Conservation (phyloP, 768 basidiomycete species). For the Russula sp. region DNA sequence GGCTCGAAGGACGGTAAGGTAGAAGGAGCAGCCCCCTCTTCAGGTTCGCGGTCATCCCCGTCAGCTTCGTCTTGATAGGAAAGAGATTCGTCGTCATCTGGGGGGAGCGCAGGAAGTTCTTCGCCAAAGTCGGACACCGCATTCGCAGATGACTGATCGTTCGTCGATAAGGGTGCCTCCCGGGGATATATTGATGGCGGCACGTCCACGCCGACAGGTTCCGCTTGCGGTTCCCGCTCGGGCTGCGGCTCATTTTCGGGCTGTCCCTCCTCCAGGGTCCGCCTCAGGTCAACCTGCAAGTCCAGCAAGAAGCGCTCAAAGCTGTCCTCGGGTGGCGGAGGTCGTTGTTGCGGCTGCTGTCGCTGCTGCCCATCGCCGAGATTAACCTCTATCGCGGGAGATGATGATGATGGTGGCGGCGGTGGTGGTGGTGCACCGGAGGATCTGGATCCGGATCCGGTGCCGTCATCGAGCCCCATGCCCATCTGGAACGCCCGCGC, state of each 20-base stretch:
- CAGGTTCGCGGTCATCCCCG: background rate
- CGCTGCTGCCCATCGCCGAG: slow-evolving; percentile 11
- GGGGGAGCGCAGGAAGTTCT: slow-evolving; percentile 11
- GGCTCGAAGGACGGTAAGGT: background rate
- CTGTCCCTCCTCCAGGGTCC: slow-evolving; percentile 41
- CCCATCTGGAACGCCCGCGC: slow-evolving; percentile 74
- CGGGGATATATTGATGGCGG: slow-evolving; percentile 13
- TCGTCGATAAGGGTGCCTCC: background rate
- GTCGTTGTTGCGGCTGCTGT: slow-evolving; percentile 16
- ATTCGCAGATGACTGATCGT: background rate
- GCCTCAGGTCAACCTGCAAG: slow-evolving; percentile 65
- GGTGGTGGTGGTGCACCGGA: background rate
- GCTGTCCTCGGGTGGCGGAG: slow-evolving; percentile 51
- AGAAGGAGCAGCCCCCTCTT: background rate
- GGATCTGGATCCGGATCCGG: slow-evolving; percentile 4
- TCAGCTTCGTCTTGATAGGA: background rate
- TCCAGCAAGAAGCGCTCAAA: slow-evolving; percentile 81
- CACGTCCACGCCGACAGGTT: background rate
- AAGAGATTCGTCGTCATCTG: slow-evolving; percentile 7
- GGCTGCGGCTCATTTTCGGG: background rate
- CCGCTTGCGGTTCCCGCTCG: background rate
- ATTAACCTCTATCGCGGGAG: background rate
- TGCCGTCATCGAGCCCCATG: slow-evolving; percentile 31
- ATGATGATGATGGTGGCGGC: background rate
- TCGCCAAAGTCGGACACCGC: background rate